phyloP scores from a whole-genome alignment of 805 yeast species.

The Ogataea nonfermentans region DNA sequence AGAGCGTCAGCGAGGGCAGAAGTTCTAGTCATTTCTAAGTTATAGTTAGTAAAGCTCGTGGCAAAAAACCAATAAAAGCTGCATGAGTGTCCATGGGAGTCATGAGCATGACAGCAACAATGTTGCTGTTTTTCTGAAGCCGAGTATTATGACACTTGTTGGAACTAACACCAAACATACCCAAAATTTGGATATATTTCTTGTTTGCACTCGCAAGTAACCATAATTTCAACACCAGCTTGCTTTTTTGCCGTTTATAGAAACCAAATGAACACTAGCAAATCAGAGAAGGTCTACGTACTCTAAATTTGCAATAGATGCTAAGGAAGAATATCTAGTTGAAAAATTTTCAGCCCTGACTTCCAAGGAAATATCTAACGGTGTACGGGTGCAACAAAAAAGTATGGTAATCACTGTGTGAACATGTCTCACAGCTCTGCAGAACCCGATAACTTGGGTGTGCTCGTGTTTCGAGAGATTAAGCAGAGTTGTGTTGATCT shows the following conservation, averaged over 20 bases:
- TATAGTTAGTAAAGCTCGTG: conserved; percentile 30
- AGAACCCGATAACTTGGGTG: conserved; percentile 10
- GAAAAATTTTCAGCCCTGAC: conserved; percentile 4
- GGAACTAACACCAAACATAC: conserved; percentile 10
- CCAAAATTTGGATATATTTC: conserved; percentile 5
- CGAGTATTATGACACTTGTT: conserved; percentile 20
- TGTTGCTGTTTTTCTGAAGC: conserved; percentile 13
- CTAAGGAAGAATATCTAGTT: conserved; percentile 1
- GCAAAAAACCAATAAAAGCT: conserved; percentile 36
- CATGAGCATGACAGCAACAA: conserved; percentile 37
- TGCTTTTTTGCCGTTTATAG: conserved; percentile 21
- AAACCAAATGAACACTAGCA: conserved; percentile 9
- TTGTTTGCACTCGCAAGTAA: conserved; percentile 19
- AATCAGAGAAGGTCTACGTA: conserved; percentile 7
- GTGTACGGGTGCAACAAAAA: conserved; percentile 1
- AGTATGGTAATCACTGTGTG: not conserved
- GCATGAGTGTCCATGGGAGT: conserved; percentile 51
- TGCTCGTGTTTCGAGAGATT: conserved; percentile 25
- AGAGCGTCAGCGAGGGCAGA: conserved; percentile 99
- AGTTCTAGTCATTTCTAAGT: conserved; percentile 82
- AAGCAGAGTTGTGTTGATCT: conserved; percentile 44
- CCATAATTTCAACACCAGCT: conserved; percentile 36
- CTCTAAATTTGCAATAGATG: conserved; percentile 5
- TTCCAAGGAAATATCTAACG: not conserved
- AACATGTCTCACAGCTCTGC: conserved; percentile 3